Percentiles rank a stretch among this genome's conserved stretches.
These are phyloP conservation scores for Lotmaria passim DNA, from an alignment of 208 protist species.

Conservation along the genomic window DNA sequence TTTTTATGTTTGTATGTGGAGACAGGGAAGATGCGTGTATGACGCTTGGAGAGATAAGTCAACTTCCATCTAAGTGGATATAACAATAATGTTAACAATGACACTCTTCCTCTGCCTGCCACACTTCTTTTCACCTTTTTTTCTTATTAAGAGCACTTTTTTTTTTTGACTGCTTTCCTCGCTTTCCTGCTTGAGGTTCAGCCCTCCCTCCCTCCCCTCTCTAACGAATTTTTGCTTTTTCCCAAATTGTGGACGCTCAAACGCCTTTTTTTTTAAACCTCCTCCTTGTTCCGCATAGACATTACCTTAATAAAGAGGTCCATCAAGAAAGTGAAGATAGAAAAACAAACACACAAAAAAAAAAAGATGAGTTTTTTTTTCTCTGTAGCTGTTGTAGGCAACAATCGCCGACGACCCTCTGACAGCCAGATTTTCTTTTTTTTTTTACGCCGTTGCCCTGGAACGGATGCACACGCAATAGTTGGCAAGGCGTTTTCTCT, in stretches of 20 bases:
- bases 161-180: not conserved
- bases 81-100: not conserved
- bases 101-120: not conserved
- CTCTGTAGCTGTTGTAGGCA: no score
- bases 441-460: no score
- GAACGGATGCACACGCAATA: not conserved
- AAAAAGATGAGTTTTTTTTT: no score
- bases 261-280: not conserved
- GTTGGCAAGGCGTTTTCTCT: not conserved
- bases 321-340: no score
- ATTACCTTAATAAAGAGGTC: not conserved
- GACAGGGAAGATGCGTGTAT: not conserved
- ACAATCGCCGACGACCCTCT: no score
- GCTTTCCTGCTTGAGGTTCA: not conserved
- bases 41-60: conserved; percentile 8
- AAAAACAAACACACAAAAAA: no score
- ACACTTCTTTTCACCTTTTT: not conserved
- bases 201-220: not conserved
- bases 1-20: not conserved
- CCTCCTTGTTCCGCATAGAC: not conserved
- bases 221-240: not conserved
- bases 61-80: conserved; percentile 1
- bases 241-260: not conserved
- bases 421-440: no score
- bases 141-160: not conserved